Evolutionary conservation across 2,329 filamentous ascomycete genomes (phyloP).

Genomic region (Epichloe sp.): DNA sequence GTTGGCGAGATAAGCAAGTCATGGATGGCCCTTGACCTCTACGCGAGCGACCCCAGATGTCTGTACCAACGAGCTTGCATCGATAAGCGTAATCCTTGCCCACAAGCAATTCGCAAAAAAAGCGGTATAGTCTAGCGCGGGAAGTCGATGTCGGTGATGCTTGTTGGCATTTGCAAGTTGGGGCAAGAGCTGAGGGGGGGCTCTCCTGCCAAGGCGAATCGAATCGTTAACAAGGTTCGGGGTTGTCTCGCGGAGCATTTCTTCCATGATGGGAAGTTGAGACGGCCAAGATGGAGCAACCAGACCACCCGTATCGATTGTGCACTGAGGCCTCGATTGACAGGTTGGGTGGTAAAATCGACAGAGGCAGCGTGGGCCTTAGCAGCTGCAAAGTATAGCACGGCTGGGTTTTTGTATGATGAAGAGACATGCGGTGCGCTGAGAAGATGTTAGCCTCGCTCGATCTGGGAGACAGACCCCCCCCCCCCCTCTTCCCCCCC

Average conservation of each 20-base stretch:
- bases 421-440: background rate
- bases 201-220: background rate
- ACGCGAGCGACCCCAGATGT: background rate
- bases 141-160: background rate
- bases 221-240: background rate
- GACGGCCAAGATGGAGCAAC: too few relatives aligned
- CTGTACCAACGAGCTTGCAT: background rate
- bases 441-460: background rate
- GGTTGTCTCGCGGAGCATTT: conserved; percentile 5
- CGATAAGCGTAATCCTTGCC: background rate
- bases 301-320: background rate
- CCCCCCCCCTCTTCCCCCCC: background rate
- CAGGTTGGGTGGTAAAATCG: background rate
- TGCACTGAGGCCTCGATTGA: conserved; percentile 4
- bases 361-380: background rate
- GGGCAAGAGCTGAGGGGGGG: too few relatives aligned
- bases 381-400: background rate
- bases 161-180: too few relatives aligned
- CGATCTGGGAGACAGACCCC: background rate
- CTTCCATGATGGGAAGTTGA: background rate
- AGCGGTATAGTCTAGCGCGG: background rate
- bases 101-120: background rate
- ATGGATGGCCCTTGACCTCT: background rate
- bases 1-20: too few relatives aligned
- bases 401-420: too few relatives aligned